phyloP scores from a whole-genome alignment of 257 asterid genomes.

The Solanum bulbocastanum region DNA sequence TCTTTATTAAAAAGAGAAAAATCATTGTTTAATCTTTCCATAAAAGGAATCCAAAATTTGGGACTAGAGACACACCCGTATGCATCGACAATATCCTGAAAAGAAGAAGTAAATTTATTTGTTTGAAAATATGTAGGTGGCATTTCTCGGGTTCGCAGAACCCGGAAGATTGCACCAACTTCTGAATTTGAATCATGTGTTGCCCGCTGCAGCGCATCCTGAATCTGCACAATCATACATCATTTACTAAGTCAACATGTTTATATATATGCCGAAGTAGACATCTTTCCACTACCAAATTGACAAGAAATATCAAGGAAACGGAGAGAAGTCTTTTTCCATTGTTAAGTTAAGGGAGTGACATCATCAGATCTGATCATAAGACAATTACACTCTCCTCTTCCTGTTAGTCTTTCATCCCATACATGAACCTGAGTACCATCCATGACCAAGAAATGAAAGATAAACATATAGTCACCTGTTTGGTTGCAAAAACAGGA shows the following conservation, averaged over 20 bases:
- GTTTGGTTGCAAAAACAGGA: constrained; percentile 84
- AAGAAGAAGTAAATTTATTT: constrained; percentile 84
- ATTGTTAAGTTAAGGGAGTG: not conserved
- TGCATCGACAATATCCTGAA: constrained; percentile 93
- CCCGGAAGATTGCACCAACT: constrained; percentile 87
- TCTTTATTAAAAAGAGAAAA: not conserved
- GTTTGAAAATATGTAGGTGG: constrained; percentile 92
- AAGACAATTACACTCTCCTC: not conserved
- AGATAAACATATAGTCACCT: constrained; percentile 33
- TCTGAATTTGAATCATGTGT: constrained; percentile 79
- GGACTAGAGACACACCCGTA: constrained; percentile 68
- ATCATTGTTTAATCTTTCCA: not conserved
- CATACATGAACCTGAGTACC: not conserved
- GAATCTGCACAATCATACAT: constrained; percentile 47
- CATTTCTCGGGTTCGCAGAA: constrained; percentile 80
- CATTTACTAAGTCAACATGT: not conserved
- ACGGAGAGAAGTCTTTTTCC: not conserved
- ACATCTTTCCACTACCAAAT: not conserved
- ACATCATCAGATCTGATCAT: not conserved
- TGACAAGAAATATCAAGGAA: not conserved
- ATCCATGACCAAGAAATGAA: not conserved
- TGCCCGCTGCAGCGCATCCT: constrained; percentile 71
- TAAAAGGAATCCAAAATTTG: not conserved
- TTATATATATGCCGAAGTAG: not conserved
- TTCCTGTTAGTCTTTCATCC: not conserved